Conservation (phyloP, 495 filamentous ascomycete species). For the Talaromyces ruber region DNA sequence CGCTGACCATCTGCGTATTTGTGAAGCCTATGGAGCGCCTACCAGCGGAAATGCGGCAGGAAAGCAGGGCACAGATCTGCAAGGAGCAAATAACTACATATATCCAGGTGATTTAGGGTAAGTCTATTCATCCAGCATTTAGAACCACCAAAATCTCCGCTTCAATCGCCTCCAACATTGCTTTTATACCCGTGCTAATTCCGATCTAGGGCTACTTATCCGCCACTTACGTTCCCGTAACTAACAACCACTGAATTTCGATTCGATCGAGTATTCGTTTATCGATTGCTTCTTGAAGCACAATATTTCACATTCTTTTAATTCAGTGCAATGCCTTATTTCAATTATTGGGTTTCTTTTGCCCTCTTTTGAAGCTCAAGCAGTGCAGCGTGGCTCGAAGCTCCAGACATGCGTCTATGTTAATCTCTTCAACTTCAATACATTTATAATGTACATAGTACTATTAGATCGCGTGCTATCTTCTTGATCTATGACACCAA, state of each 20-base stretch:
- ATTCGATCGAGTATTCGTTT: not conserved
- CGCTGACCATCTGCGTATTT: constrained; percentile 9
- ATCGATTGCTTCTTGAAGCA: not conserved
- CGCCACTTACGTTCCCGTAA: not conserved
- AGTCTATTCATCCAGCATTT: not conserved
- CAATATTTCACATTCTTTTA: not conserved
- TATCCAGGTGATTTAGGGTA: constrained; percentile 5
- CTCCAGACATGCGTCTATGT: not conserved
- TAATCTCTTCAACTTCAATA: not conserved
- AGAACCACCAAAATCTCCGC: not conserved
- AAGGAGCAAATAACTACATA: constrained; percentile 4
- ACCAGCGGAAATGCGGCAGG: constrained; percentile 7
- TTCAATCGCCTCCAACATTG: not conserved
- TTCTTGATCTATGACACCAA: not conserved
- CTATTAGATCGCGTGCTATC: not conserved
- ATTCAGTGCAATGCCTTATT: not conserved
- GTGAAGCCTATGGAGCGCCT: constrained; percentile 7
- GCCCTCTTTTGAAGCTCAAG: not conserved
- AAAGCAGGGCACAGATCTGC: not conserved
- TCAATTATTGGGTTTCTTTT: not conserved
- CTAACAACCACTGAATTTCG: not conserved
- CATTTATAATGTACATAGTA: not conserved
- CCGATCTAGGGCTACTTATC: not conserved
- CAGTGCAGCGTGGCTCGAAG: not conserved
- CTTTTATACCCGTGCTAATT: not conserved